Evolutionary conservation across 768 basidiomycete genomes (phyloP).

Genomic region (Austroboletus eburneus): DNA sequence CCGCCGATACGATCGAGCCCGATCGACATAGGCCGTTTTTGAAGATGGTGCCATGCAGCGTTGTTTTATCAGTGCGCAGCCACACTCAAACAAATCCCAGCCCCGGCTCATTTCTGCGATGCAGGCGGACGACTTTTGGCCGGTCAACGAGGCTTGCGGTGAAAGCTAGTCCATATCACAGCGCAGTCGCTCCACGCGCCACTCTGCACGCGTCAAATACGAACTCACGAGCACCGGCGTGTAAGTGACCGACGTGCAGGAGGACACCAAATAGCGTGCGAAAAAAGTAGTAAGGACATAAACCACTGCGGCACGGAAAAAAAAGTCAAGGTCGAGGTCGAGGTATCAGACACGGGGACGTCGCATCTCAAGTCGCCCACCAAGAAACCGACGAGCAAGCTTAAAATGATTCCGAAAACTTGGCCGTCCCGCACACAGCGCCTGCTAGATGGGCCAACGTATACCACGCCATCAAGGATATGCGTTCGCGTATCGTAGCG

Average conservation of each 20-base stretch:
- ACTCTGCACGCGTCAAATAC: constrained; percentile 24
- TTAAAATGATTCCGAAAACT: constrained; percentile 50
- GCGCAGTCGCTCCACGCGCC: constrained; percentile 37
- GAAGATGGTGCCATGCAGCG: no score
- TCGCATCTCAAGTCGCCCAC: neutral
- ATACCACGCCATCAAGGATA: no score
- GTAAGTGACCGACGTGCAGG: no score
- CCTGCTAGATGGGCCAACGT: constrained; percentile 65
- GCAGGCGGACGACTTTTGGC: constrained; percentile 25
- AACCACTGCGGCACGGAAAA: neutral
- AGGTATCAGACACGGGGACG: neutral
- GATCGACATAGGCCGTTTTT: no score
- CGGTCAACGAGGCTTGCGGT: constrained; percentile 33
- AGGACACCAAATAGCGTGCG: neutral
- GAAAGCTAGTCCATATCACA: constrained; percentile 42
- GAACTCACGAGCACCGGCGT: no score
- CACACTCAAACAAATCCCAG: no score
- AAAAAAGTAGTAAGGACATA: neutral
- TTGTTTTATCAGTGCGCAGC: no score
- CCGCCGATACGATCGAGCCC: constrained; percentile 35
- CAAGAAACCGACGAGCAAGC: constrained; percentile 44
- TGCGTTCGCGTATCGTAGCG: constrained; percentile 68
- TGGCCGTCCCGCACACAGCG: constrained; percentile 60
- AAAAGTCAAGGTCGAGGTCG: neutral
- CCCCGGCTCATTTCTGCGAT: constrained; percentile 20